phyloP scores from a whole-genome alignment of 2,329 filamentous ascomycete species.

The Leptographium lundbergii region DNA sequence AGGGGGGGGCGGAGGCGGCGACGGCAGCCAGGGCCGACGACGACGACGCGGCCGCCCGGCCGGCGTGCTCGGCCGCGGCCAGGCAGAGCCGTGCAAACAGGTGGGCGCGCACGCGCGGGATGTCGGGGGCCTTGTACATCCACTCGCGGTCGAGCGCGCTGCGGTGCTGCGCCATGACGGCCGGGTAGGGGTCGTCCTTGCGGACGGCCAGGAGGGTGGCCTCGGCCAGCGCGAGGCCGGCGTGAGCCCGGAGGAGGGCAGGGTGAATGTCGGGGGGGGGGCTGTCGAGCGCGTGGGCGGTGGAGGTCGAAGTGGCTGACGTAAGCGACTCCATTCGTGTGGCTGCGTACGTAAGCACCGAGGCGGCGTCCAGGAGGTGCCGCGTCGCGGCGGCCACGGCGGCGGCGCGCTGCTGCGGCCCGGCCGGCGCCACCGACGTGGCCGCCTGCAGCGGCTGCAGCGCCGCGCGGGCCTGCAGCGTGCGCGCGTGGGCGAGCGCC shows the following conservation, averaged over 20 bases:
- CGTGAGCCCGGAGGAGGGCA: constrained; percentile 40
- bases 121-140: constrained; percentile 87
- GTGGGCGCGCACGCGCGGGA: constrained; percentile 79
- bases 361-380: constrained; percentile 63
- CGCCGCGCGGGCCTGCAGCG: constrained; percentile 56
- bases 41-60: constrained; percentile 43
- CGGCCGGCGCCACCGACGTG: constrained; percentile 46
- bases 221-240: constrained; percentile 65
- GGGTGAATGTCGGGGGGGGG: constrained; percentile 42
- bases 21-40: constrained; percentile 20
- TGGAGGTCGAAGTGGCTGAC: constrained; percentile 17
- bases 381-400: constrained; percentile 65
- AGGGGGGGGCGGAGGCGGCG: constrained; percentile 36
- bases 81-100: constrained; percentile 81
- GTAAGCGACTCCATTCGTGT: constrained; percentile 22
- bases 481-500: constrained; percentile 63
- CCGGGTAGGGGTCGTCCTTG: constrained; percentile 90
- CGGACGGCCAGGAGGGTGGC: constrained; percentile 80
- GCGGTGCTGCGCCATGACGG: constrained; percentile 65
- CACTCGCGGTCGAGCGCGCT: constrained; percentile 81
- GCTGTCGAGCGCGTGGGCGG: too few relatives aligned
- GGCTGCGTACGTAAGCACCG: constrained; percentile 62
- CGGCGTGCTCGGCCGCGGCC: constrained; percentile 77
- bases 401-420: constrained; percentile 51
- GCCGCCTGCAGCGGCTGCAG: constrained; percentile 63